phyloP scores from a whole-genome alignment of 208 protist species.

The Trypanosoma scelopori region DNA sequence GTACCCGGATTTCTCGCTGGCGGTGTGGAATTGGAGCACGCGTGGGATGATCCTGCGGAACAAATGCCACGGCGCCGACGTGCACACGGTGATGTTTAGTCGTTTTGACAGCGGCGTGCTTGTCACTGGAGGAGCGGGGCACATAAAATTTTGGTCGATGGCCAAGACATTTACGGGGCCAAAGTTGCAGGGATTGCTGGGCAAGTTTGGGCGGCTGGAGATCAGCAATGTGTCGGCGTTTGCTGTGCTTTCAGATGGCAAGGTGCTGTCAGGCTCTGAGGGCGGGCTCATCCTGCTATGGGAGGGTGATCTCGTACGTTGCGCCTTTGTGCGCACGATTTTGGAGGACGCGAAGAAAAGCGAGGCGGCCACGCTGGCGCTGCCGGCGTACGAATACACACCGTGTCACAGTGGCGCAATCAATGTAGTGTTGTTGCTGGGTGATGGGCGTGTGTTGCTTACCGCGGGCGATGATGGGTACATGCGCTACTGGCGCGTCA shows the following conservation, averaged over 20 bases:
- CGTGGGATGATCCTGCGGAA: conserved; percentile 89
- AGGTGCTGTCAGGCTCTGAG: conserved; percentile 95
- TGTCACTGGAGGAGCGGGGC: conserved; percentile 92
- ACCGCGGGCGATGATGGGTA: conserved; percentile 95
- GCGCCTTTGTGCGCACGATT: conserved; percentile 78
- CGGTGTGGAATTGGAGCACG: conserved; percentile 95
- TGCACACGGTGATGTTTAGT: conserved; percentile 93
- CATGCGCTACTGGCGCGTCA: conserved; percentile 94
- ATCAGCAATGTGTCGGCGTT: conserved; percentile 95
- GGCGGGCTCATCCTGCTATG: conserved; percentile 95
- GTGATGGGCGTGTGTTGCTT: conserved; percentile 74
- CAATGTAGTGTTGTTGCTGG: conserved; percentile 83
- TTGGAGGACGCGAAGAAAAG: conserved; percentile 13
- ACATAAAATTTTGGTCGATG: conserved; percentile 99
- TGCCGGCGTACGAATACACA: conserved; percentile 33
- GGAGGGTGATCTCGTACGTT: conserved; percentile 96
- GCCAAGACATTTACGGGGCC: conserved; percentile 97
- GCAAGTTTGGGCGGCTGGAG: conserved; percentile 98
- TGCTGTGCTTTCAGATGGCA: conserved; percentile 92
- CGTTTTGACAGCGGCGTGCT: conserved; percentile 90
- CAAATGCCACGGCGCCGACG: conserved; percentile 97
- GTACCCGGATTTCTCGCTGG: conserved; percentile 95
- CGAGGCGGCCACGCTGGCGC: conserved; percentile 34
- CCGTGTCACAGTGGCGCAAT: conserved; percentile 89
- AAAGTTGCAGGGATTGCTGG: conserved; percentile 96